These are phyloP conservation scores for Apiospora hydei DNA, from an alignment of 2,329 filamentous ascomycete genomes.

Conservation along the genomic window DNA sequence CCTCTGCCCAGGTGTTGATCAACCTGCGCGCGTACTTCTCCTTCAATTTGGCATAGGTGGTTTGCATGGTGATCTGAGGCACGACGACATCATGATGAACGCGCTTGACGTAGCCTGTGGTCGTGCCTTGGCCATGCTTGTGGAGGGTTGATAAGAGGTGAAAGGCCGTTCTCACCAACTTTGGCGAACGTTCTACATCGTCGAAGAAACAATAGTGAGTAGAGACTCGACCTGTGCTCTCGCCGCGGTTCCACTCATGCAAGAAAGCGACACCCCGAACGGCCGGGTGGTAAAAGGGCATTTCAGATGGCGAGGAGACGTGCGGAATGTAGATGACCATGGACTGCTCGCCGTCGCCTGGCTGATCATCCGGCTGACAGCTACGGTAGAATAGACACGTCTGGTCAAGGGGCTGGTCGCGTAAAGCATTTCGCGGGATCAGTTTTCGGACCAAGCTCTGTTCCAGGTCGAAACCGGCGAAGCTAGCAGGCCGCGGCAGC, in stretches of 20 bases:
- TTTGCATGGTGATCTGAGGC: constrained; percentile 78
- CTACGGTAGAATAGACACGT: constrained; percentile 76
- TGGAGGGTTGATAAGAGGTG: constrained; percentile 72
- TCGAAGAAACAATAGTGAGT: constrained; percentile 67
- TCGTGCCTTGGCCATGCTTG: constrained; percentile 75
- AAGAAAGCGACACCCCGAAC: constrained; percentile 78
- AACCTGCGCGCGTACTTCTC: constrained; percentile 75
- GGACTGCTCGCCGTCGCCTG: constrained; percentile 47
- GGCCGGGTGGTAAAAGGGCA: constrained; percentile 89
- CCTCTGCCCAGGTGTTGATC: constrained; percentile 81
- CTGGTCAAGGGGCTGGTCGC: constrained; percentile 80
- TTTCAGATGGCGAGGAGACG: constrained; percentile 61
- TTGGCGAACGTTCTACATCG: constrained; percentile 43
- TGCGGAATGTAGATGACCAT: constrained; percentile 84
- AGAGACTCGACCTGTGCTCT: constrained; percentile 58
- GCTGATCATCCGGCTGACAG: constrained; percentile 35
- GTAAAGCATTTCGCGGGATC: constrained; percentile 80
- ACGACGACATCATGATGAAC: constrained; percentile 85
- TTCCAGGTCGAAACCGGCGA: constrained; percentile 55
- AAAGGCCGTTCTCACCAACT: constrained; percentile 71
- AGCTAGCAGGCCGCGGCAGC: constrained; percentile 50
- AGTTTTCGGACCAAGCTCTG: constrained; percentile 77
- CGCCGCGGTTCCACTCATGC: constrained; percentile 66
- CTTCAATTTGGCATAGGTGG: constrained; percentile 84
- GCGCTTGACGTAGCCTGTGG: constrained; percentile 76